Base-by-base conservation (phyloP, 768 basidiomycete species). In the Leccinum uliginosum region DNA sequence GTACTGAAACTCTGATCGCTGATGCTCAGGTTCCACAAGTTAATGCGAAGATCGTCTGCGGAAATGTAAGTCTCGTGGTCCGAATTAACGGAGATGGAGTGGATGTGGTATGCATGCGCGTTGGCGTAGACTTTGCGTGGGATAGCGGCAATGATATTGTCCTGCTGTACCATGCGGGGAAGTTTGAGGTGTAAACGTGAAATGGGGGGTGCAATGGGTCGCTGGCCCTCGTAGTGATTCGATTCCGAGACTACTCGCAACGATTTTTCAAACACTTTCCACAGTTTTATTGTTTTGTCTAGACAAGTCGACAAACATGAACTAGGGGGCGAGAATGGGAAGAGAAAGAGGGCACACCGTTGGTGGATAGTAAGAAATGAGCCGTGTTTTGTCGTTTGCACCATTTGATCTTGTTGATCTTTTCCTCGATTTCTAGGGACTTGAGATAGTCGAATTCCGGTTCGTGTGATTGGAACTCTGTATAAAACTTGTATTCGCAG, bases 351-450 rank as follows among this genome's bases (percentile, higher is more conserved):
- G 4, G 30, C 81, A 58, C 59, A 96, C 97, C 97, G 67, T 99
- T 99, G 29, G 97, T 98, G 57, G 94, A 96, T 51, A 99, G 75
- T 55, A 99, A 76, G 75, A 99, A 98, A 75, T 99, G 97, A 46
- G 97, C 95, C 47, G 91, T 82, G 72, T 98, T 98, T 77, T 97
- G 94, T 62, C 97, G 84, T 79, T 87, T 94, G 81, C 95, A 98
- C 97, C 97, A 99, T 73, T 94, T 93, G 84, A 99, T 99, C 85
- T 97, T 92, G 81, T 99, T 99, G 81, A 99, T 99, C 88, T 99
- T 99, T 83, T 99, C 97, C 76, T 99, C 97, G 75, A 99, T 99
- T 82, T 99, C 97, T 65, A 99, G 80, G 23, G 93, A 97, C 81
- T 99, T 99, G 70, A 99, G 86, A 74, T 99, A 99, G 78, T 99